Percentiles rank a stretch among this genome's conserved stretches.
phyloP scores from a whole-genome alignment of 768 basidiomycete genomes.

The Russula emetica region DNA sequence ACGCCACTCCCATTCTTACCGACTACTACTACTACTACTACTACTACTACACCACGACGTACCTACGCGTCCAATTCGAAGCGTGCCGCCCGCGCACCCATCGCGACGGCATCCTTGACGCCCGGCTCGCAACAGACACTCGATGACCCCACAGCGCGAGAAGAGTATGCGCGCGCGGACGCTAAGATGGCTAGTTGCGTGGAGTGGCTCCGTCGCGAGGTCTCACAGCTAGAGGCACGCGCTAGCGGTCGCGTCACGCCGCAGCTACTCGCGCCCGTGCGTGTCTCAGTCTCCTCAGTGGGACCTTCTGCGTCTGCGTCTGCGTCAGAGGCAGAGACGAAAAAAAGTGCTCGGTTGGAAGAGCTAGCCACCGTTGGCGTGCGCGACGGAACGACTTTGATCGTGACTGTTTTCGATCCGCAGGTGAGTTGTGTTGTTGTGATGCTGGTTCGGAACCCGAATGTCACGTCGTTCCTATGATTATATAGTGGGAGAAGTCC shows the following conservation, averaged over 20 bases:
- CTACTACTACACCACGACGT: background rate
- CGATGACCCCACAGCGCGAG: constrained; percentile 44
- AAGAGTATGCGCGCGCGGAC: constrained; percentile 61
- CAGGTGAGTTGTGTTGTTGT: constrained; percentile 45
- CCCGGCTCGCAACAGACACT: constrained; percentile 66
- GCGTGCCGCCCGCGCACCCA: constrained; percentile 16
- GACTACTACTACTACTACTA: background rate
- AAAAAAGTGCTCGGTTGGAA: constrained; percentile 43
- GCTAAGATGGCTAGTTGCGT: constrained; percentile 57
- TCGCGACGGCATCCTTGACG: constrained; percentile 54
- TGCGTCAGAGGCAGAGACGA: constrained; percentile 23
- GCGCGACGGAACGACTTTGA: constrained; percentile 65
- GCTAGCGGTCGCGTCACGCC: constrained; percentile 76
- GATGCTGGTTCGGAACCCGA: too few species aligned
- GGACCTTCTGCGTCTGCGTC: constrained; percentile 7
- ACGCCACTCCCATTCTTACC: background rate
- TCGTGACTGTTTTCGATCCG: constrained; percentile 77
- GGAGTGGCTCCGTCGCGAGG: constrained; percentile 76
- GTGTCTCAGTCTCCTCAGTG: constrained; percentile 43
- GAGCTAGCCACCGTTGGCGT: constrained; percentile 80
- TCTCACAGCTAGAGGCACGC: constrained; percentile 64
- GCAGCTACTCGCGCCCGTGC: constrained; percentile 61
- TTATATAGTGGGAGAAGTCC: background rate
- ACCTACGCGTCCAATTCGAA: constrained; percentile 25
- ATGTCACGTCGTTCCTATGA: background rate